phyloP scores from a whole-genome alignment of 116 monocot species.

The Cymodocea nodosa region DNA sequence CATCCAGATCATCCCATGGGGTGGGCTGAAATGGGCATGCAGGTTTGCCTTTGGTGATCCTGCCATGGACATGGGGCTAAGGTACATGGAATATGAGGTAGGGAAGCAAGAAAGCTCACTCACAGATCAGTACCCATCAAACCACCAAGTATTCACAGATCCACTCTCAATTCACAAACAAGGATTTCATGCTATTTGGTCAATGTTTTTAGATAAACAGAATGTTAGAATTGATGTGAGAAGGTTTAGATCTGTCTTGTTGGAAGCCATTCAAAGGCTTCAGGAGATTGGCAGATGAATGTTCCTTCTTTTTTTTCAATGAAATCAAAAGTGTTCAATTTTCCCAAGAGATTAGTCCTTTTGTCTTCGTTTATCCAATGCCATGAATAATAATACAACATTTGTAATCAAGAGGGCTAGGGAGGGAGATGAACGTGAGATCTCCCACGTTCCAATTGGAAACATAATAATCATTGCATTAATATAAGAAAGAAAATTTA shows the following conservation, averaged over 20 bases:
- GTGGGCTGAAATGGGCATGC: slow-evolving; percentile 17
- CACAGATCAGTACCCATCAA: slow-evolving; percentile 16
- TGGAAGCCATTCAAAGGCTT: slow-evolving; percentile 5
- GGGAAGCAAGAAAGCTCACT: slow-evolving; percentile 33
- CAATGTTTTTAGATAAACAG: slow-evolving; percentile 18
- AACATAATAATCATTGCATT: no score
- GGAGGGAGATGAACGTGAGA: no score
- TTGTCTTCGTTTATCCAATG: no score
- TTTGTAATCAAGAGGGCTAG: no score
- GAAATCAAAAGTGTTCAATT: no score
- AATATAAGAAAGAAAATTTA: no score
- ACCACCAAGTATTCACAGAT: slow-evolving; percentile 29
- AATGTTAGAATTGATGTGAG: slow-evolving; percentile 19
- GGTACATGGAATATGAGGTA: slow-evolving; percentile 37
- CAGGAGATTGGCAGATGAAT: background rate
- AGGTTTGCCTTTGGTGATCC: slow-evolving; percentile 19
- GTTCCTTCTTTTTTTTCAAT: background rate
- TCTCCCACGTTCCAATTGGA: no score
- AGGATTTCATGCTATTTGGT: slow-evolving; percentile 15
- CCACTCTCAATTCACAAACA: slow-evolving; percentile 30
- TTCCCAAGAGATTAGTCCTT: no score
- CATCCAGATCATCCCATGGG: slow-evolving; percentile 37
- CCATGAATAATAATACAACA: no score
- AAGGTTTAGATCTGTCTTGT: slow-evolving; percentile 12
- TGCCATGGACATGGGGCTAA: slow-evolving; percentile 17